Evolutionary conservation across 1,284 basidiomycete genomes (phyloP).

Genomic region (Boletus semigastroideus): DNA sequence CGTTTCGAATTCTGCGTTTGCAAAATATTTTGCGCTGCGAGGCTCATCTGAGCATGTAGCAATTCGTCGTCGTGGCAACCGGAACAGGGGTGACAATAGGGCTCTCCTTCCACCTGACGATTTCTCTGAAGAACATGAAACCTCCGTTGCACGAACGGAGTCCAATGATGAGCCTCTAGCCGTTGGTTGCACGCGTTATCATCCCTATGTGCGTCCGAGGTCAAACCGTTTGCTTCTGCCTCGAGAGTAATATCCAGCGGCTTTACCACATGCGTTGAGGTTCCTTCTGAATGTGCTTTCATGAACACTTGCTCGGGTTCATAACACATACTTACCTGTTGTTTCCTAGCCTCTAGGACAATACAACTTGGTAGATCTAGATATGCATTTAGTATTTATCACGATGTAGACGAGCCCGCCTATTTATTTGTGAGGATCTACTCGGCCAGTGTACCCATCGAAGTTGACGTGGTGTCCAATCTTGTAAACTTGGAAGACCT

Average conservation of each 20-base stretch:
- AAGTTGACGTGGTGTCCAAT: too few species aligned
- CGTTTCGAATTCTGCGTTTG: neutral
- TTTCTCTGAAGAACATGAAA: neutral
- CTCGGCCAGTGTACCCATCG: neutral
- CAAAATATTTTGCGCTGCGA: conserved; percentile 1
- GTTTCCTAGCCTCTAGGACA: neutral
- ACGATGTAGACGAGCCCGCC: conserved; percentile 2
- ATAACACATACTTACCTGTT: neutral
- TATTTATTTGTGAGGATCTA: neutral
- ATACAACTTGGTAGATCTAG: conserved; percentile 1
- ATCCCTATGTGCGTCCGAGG: conserved; percentile 21
- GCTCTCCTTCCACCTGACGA: conserved; percentile 29
- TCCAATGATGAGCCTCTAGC: conserved; percentile 19
- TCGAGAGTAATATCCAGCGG: conserved; percentile 8
- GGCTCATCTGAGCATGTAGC: neutral
- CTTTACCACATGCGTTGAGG: neutral
- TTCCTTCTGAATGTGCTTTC: neutral
- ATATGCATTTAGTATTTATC: neutral
- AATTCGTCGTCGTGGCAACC: conserved; percentile 16
- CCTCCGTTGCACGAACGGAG: neutral
- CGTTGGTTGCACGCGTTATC: conserved; percentile 5
- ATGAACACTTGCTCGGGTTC: neutral
- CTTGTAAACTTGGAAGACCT: neutral
- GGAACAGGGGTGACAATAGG: conserved; percentile 8
- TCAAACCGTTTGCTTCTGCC: conserved; percentile 22